phyloP scores from a whole-genome alignment of 495 filamentous ascomycete genomes.

The Viridothelium virens region DNA sequence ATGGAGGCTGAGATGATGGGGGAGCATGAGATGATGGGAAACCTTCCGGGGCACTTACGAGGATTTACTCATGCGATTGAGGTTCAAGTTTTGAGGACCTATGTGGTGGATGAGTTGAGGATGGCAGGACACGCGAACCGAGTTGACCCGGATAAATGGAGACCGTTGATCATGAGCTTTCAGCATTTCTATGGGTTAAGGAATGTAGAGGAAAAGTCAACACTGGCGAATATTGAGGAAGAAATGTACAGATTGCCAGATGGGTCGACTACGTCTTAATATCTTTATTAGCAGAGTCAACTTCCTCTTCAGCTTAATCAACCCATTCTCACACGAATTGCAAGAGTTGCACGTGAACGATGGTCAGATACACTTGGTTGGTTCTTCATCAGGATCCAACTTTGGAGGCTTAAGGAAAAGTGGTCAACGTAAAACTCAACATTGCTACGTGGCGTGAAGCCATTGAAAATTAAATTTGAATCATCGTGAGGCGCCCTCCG shows the following conservation, averaged over 20 bases:
- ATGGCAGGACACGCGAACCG: constrained; percentile 36
- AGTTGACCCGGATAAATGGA: constrained; percentile 40
- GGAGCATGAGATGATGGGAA: constrained; percentile 32
- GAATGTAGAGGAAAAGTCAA: constrained; percentile 27
- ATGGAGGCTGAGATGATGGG: constrained; percentile 37
- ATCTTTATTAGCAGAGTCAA: no score
- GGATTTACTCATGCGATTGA: constrained; percentile 23
- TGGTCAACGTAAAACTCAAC: no score
- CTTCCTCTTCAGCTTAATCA: no score
- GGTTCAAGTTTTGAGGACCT: constrained; percentile 19
- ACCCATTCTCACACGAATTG: no score
- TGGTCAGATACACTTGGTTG: no score
- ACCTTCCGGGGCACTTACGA: constrained; percentile 22
- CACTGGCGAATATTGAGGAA: constrained; percentile 32
- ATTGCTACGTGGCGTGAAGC: no score
- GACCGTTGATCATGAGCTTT: constrained; percentile 40
- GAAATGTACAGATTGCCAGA: constrained; percentile 33
- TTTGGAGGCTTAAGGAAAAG: no score
- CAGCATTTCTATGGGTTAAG: constrained; percentile 38
- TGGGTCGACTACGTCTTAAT: background rate
- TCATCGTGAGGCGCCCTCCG: no score
- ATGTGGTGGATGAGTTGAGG: constrained; percentile 22
- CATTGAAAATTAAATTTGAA: no score
- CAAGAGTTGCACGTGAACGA: no score
- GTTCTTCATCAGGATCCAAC: no score